These are phyloP conservation scores for Hordeum vulgare DNA, from an alignment of 176 grass and related monocot genomes.

Conservation along the genomic window DNA sequence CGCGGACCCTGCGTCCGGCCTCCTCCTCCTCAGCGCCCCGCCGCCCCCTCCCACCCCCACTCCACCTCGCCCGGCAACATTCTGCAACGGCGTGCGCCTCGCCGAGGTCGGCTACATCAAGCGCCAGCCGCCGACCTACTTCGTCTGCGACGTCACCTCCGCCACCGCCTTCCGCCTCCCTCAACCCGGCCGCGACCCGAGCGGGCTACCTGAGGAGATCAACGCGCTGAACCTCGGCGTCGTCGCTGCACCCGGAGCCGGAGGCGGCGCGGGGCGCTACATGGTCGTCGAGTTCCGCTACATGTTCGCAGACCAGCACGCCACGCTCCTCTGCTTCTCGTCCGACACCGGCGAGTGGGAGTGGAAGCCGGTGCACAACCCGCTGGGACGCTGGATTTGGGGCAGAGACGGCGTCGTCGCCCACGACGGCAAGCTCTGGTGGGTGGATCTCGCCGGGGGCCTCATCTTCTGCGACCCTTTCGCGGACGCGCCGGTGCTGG, in stretches of 20 bases:
- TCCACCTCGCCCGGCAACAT: neutral
- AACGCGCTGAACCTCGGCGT: neutral
- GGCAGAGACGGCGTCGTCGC: neutral
- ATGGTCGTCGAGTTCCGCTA: slow-evolving; percentile 4
- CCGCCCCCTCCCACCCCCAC: neutral
- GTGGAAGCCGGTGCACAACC: neutral
- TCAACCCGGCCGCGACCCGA: neutral
- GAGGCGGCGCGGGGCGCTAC: neutral
- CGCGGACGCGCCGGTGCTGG: neutral
- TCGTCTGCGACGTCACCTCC: neutral
- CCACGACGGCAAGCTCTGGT: neutral
- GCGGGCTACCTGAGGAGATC: neutral
- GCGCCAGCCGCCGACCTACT: neutral
- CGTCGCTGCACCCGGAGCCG: neutral
- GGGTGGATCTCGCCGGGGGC: neutral
- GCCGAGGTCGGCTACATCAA: fast-evolving
- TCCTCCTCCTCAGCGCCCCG: neutral
- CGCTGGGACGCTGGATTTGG: neutral
- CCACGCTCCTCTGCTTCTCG: slow-evolving; percentile 2
- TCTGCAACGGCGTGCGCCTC: neutral
- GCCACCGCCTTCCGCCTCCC: neutral
- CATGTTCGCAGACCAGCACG: neutral
- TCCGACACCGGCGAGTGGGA: neutral
- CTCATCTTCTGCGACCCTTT: slow-evolving; percentile 2
- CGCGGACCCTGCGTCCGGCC: neutral